Percentiles rank a stretch among this genome's conserved stretches.
These are phyloP conservation scores for Setaria italica DNA, from an alignment of 202 grass and related monocot species.

Conservation along the genomic window DNA sequence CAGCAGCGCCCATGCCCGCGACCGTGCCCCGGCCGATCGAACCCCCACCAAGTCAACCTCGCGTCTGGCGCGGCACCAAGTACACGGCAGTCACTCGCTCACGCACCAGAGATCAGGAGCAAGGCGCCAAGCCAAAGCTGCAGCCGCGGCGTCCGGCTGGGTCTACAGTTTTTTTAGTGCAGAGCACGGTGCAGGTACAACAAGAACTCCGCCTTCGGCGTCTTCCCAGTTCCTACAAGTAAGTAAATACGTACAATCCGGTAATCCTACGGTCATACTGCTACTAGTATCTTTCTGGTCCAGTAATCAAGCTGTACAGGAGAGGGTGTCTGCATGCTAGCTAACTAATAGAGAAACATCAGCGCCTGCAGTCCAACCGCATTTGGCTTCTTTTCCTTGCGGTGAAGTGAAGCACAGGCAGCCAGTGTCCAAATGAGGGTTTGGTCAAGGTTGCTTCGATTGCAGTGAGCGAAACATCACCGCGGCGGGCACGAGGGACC, in stretches of 20 bases:
- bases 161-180: not conserved
- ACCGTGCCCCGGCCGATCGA: no score
- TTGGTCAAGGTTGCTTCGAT: conserved; percentile 19
- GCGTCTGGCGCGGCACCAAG: not conserved
- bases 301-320: conserved; percentile 45
- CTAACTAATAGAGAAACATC: not conserved
- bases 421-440: conserved; percentile 7
- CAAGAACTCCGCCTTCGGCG: conserved; percentile 42
- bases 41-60: conserved; percentile 14
- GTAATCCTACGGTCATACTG: not conserved
- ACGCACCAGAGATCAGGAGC: not conserved
- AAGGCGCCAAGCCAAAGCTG: not conserved
- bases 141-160: conserved; percentile 2
- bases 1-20: not conserved
- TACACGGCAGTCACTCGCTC: not conserved
- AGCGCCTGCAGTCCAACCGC: conserved; percentile 2
- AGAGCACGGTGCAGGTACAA: conserved; percentile 13
- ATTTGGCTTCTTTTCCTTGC: conserved; percentile 18
- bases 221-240: conserved; percentile 15
- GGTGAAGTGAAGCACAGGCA: not conserved
- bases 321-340: conserved; percentile 5
- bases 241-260: conserved; percentile 26
- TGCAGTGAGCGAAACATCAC: conserved; percentile 32
- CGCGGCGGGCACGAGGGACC: not conserved
- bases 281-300: conserved; percentile 1